Percentiles rank a stretch among this genome's conserved stretches.
These are phyloP conservation scores for Pogostemon cablin DNA, from an alignment of 257 asterid species.

Conservation along the genomic window DNA sequence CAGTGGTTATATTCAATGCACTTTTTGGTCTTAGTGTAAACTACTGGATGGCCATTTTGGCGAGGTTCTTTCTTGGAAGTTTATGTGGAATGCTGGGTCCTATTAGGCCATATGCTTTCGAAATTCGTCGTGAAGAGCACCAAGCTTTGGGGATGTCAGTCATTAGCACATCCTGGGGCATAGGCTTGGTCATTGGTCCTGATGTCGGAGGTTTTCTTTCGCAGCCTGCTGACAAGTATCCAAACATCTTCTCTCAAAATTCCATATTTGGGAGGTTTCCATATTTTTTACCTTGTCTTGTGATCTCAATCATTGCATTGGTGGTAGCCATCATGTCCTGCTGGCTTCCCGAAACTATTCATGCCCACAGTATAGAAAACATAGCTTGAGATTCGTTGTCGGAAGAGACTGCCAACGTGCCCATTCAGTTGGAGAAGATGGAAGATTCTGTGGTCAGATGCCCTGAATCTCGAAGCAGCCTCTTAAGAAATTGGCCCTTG, in stretches of 20 bases:
- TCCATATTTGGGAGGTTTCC: slow-evolving; percentile 87
- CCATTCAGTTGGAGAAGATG: slow-evolving; percentile 19
- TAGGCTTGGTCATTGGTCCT: slow-evolving; percentile 89
- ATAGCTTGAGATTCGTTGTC: slow-evolving; percentile 24
- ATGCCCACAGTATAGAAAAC: slow-evolving; percentile 46
- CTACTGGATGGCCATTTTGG: slow-evolving; percentile 84
- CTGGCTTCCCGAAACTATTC: slow-evolving; percentile 91
- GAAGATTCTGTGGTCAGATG: slow-evolving; percentile 33
- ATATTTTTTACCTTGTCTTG: slow-evolving; percentile 79
- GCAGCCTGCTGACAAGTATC: slow-evolving; percentile 94
- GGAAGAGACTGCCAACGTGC: slow-evolving; percentile 40
- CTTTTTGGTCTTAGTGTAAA: slow-evolving; percentile 74
- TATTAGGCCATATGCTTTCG: slow-evolving; percentile 80
- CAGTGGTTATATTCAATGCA: slow-evolving; percentile 70
- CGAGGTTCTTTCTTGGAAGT: slow-evolving; percentile 85
- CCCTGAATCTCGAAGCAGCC: slow-evolving; percentile 40
- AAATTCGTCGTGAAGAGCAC: slow-evolving; percentile 73
- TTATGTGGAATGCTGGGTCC: slow-evolving; percentile 89
- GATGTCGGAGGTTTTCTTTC: slow-evolving; percentile 93
- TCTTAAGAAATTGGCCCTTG: slow-evolving; percentile 69
- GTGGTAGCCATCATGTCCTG: slow-evolving; percentile 49
- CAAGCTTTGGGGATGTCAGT: slow-evolving; percentile 86
- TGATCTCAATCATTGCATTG: slow-evolving; percentile 66
- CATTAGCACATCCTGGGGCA: slow-evolving; percentile 83
- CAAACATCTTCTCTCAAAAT: slow-evolving; percentile 54